Base-by-base conservation (phyloP, 2,329 filamentous ascomycete genomes). In the Nigrospora osmanthi region DNA sequence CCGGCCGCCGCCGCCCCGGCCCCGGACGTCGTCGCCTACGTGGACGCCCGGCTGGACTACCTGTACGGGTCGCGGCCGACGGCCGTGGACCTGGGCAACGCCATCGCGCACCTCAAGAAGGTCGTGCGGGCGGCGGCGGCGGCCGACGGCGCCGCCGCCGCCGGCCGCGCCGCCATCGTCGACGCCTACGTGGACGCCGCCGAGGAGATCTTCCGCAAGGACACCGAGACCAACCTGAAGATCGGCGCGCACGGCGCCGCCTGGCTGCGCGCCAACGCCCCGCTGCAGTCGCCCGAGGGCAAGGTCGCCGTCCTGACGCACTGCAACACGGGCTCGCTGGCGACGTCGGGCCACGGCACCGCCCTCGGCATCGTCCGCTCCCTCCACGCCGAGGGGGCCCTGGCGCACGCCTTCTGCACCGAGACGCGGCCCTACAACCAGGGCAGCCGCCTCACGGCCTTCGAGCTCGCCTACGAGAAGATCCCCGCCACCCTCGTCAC, bases 341-440 rank as follows among this genome's bases (percentile, higher is more conserved):
- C 93, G 23, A 98, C 93, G 2, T 95, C 93, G 14, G 93, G 93
- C n/a, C 95, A 97, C 61, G 93, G 93, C 42, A 98, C 93, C 11
- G 93, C 93, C 0, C 74, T 98, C 3, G 93, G 93, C 17, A 93
- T 98, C 42, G 89, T 98, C 54, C 87, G 93, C 46, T 88, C 87
- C 5, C 73, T 98, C 6, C 79, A 87, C 58, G 67, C 78, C 12
- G 73, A 73, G 45, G 72, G 75, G 6, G 72, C 79, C 7, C 75
- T 98, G 19, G 75, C 81, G 50, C 90, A 89, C 59, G 91, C 89
- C 35, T 98, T 89, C 71, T 98, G 91, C 71, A 95, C 91, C 40
- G 93, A 98, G 69, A 98, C 93, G 3, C 80, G 93, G 32, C 93
- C 93, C 0, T 98, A 98, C 68, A 98, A 98, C 70, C 93, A 98